phyloP scores from a whole-genome alignment of 352 stramenopile genomes.

The Phytophthora europaea region DNA sequence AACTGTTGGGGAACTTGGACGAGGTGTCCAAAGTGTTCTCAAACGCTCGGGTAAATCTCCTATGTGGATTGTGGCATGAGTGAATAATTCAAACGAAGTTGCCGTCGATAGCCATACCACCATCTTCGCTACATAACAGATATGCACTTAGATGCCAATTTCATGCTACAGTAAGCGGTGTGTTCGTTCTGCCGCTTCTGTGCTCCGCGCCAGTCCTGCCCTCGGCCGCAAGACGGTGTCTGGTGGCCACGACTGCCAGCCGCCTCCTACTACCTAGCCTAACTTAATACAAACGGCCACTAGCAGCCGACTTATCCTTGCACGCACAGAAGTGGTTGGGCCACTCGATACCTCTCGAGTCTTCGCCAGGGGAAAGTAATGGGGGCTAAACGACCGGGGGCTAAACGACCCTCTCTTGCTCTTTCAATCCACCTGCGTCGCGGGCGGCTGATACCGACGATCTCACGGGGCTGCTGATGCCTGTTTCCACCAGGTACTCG shows the following conservation, averaged over 20 bases:
- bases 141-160: no score
- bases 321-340: no score
- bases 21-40: conserved; percentile 9
- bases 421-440: not conserved
- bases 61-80: conserved; percentile 4
- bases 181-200: not conserved
- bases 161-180: no score
- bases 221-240: not conserved
- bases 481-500: not conserved
- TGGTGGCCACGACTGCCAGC: not conserved
- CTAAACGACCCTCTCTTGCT: not conserved
- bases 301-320: no score
- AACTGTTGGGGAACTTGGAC: not conserved
- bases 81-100: not conserved
- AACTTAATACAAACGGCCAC: no score
- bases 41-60: not conserved
- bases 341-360: no score
- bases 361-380: no score
- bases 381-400: not conserved
- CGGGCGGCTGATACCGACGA: not conserved
- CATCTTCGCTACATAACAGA: no score
- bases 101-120: not conserved
- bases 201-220: not conserved
- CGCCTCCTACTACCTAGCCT: not conserved
- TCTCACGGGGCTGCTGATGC: not conserved